Evolutionary conservation across 1,284 basidiomycete species (phyloP), one percentile per base, ranked within the genome.

Genomic region (Rhodofomes roseus): DNA sequence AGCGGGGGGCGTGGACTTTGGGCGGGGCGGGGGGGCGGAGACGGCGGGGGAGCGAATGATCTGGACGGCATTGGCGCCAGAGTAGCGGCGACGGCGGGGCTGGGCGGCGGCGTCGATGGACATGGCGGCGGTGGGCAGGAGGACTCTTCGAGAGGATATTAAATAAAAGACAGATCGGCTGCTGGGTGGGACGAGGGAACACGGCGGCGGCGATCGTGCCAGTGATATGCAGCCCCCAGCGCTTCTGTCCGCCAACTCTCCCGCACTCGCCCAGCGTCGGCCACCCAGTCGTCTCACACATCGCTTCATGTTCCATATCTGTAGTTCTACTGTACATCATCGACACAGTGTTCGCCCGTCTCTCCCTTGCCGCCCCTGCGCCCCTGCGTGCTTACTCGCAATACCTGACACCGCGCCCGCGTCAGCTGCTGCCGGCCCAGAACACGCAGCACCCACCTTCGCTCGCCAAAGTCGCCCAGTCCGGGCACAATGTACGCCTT

Each of bases 401-500:
- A 52, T 52, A 52, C 50, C 50, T 52, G 50, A 52, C 31, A 34
- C 50, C 27, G 50, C 31, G 20, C 7, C 50, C 14, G 14, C 12
- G 34, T 52, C 46, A 48, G 46, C 27, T 8, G 7, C 23, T 48
- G 46, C 46, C 25, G 12, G 54, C 55, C 44, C 59, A 65, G 27
- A 57, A 59, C 60, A 52, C 60, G 29, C 29, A 7, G 29, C 16
- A 23, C 20, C 61, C 73, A 89, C 89, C 90, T 86, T 70, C 93
- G 79, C 74, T 96, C 94, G 56, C 94, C 94, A 73, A 96, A 96
- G 73, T 96, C 94, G 16, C 94, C 94, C 23, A 96, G 79, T 16
- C 94, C 94, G 16, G 93, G 93, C 61, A 95, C 86, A 63, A 95
- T 93, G 66, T 90, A 93, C n/a, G 89, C 85, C 70, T 87, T 91